Evolutionary conservation across 306 rosid genomes (phyloP).

Genomic region (Psophocarpus tetragonolobus): DNA sequence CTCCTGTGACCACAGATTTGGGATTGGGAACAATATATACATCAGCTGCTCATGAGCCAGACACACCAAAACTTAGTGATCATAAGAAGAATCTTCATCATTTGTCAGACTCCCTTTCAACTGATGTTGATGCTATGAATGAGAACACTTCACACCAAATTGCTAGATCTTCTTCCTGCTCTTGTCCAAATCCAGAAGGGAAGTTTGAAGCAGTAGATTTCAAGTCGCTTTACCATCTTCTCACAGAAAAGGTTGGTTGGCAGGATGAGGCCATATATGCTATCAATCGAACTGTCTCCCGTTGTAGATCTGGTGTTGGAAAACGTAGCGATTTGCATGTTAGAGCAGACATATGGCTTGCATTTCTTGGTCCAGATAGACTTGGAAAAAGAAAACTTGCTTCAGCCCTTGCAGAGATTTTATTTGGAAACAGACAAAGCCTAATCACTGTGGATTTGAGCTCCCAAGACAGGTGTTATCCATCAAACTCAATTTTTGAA

Average conservation of each 20-base stretch:
- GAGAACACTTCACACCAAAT: slow-evolving; percentile 39
- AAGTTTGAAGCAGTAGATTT: slow-evolving; percentile 56
- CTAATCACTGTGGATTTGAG: slow-evolving; percentile 68
- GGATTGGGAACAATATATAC: slow-evolving; percentile 78
- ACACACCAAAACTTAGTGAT: slow-evolving; percentile 44
- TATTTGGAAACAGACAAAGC: slow-evolving; percentile 59
- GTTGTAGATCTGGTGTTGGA: slow-evolving; percentile 52
- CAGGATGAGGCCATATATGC: slow-evolving; percentile 75
- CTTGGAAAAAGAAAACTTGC: slow-evolving; percentile 80
- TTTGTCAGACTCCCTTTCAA: slow-evolving; percentile 58
- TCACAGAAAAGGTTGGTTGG: slow-evolving; percentile 70
- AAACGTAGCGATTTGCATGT: slow-evolving; percentile 39
- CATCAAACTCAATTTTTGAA: slow-evolving; percentile 45
- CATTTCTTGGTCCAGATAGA: slow-evolving; percentile 79
- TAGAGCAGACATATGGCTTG: slow-evolving; percentile 80
- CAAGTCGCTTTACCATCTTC: slow-evolving; percentile 58
- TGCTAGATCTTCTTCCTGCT: slow-evolving; percentile 48
- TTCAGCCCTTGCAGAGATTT: slow-evolving; percentile 62
- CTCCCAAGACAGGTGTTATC: slow-evolving; percentile 42
- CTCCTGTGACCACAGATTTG: slow-evolving; percentile 89
- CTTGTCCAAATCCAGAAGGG: slow-evolving; percentile 46
- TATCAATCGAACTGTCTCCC: slow-evolving; percentile 54
- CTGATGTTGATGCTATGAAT: slow-evolving; percentile 49
- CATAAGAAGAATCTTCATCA: slow-evolving; percentile 40
- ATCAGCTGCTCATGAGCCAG: slow-evolving; percentile 52